A percentile compares a stretch with the other conserved stretches of the same genome.
phyloP scores from a whole-genome alignment of 208 protist genomes.

The Eutreptiella sp. region DNA sequence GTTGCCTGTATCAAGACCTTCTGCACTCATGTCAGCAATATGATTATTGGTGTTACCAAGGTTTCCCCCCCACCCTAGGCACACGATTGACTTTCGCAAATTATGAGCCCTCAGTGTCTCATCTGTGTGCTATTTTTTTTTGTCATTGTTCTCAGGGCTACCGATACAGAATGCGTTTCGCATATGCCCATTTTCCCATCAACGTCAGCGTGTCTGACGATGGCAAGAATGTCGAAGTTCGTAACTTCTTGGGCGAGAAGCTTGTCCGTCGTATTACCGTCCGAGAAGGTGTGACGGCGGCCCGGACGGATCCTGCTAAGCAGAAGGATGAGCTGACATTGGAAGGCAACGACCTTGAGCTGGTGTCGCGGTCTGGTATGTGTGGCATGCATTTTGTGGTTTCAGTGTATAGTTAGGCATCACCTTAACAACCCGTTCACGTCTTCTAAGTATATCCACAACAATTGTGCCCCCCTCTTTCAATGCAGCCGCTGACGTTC shows the following conservation, averaged over 20 bases:
- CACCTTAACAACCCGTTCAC: background rate
- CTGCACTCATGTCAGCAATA: slow-evolving; percentile 92
- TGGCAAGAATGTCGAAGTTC: slow-evolving; percentile 90
- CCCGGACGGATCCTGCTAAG: slow-evolving; percentile 63
- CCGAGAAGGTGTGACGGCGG: slow-evolving; percentile 75
- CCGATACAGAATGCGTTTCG: slow-evolving; percentile 97
- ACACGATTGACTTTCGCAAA: too few species aligned
- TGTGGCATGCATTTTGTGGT: slow-evolving; percentile 6
- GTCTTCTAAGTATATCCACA: background rate
- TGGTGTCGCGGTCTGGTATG: slow-evolving; percentile 73
- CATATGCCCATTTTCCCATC: slow-evolving; percentile 99
- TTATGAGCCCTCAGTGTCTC: background rate
- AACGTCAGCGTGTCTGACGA: slow-evolving; percentile 80
- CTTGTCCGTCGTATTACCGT: slow-evolving; percentile 79
- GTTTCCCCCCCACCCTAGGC: too few species aligned
- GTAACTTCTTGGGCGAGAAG: slow-evolving; percentile 99
- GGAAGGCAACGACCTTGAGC: slow-evolving; percentile 85
- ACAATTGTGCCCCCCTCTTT: slow-evolving; percentile 2
- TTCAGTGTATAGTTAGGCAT: slow-evolving; percentile 26
- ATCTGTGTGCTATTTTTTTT: slow-evolving; percentile 2
- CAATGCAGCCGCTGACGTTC: slow-evolving; percentile 86
- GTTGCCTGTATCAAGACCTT: slow-evolving; percentile 91
- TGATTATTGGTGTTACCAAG: slow-evolving; percentile 98
- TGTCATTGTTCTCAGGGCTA: slow-evolving; percentile 91
- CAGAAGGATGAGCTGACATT: slow-evolving; percentile 97